phyloP scores from a whole-genome alignment of 2,329 filamentous ascomycete genomes.

The Penicillium sp. region DNA sequence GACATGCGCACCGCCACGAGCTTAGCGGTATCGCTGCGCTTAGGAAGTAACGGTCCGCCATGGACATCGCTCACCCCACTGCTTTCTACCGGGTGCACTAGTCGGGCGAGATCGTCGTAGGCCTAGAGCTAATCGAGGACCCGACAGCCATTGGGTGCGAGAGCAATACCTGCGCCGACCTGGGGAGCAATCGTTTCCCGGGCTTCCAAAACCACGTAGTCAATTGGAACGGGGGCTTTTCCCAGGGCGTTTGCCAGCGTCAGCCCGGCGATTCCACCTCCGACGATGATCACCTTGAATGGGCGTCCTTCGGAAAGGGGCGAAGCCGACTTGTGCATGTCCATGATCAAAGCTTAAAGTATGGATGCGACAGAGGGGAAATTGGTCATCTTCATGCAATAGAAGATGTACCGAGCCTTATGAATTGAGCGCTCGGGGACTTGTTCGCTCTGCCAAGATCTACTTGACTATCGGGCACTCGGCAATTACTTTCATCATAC shows the following conservation, averaged over 20 bases:
- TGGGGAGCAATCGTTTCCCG: neutral
- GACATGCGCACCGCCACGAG: neutral
- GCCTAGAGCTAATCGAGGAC: neutral
- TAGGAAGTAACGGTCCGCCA: neutral
- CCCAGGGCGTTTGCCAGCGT: neutral
- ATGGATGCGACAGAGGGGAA: too few species aligned
- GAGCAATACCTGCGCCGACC: neutral
- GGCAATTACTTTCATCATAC: too few species aligned
- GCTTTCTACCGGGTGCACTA: neutral
- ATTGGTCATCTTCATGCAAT: too few species aligned
- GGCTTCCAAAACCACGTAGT: neutral
- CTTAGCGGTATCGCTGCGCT: neutral
- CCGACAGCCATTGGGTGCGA: neutral
- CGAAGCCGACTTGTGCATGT: too few species aligned
- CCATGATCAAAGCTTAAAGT: too few species aligned
- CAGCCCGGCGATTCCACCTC: neutral
- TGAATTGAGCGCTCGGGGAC: too few species aligned
- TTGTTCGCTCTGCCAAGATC: too few species aligned
- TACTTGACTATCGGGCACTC: too few species aligned
- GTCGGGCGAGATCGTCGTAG: neutral
- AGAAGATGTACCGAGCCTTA: too few species aligned
- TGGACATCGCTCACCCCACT: neutral
- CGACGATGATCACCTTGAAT: neutral
- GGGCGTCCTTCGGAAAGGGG: too few species aligned
- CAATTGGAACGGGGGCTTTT: neutral